phyloP scores from a whole-genome alignment of 495 filamentous ascomycete genomes.

The Penicillium soppii region DNA sequence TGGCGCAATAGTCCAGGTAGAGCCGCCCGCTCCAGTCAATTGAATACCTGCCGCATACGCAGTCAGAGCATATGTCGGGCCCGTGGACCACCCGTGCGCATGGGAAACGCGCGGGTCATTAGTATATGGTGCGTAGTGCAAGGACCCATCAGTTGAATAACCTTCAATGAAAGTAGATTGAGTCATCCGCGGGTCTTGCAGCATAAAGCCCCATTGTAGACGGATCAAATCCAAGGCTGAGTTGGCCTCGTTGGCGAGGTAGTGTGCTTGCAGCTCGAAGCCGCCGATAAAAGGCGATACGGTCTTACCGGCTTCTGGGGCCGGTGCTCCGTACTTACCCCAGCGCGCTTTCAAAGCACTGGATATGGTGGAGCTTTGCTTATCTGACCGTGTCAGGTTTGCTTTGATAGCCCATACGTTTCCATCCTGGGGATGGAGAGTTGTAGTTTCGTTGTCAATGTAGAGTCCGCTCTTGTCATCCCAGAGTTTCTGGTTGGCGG shows the following conservation, averaged over 20 bases:
- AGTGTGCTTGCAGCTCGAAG: constrained; percentile 58
- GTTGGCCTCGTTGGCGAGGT: constrained; percentile 37
- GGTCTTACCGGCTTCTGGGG: constrained; percentile 52
- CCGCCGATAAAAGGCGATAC: constrained; percentile 58
- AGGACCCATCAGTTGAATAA: constrained; percentile 49
- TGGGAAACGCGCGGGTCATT: constrained; percentile 53
- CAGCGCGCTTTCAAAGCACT: constrained; percentile 46
- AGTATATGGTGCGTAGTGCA: constrained; percentile 57
- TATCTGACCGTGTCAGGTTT: constrained; percentile 27
- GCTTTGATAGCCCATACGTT: constrained; percentile 46
- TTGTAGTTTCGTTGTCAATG: constrained; percentile 36
- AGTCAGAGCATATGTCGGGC: constrained; percentile 52
- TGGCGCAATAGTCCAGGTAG: constrained; percentile 48
- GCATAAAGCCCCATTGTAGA: constrained; percentile 57
- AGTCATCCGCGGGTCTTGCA: constrained; percentile 58
- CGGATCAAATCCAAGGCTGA: constrained; percentile 52
- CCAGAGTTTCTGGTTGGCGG: constrained; percentile 36
- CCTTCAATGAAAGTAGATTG: constrained; percentile 62
- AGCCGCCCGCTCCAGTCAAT: constrained; percentile 39
- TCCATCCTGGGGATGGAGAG: constrained; percentile 48
- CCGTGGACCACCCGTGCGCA: constrained; percentile 60
- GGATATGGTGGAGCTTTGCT: constrained; percentile 31
- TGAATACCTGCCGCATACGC: constrained; percentile 51
- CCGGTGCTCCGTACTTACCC: constrained; percentile 55
- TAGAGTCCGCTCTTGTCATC: constrained; percentile 24